These are phyloP conservation scores for Syncephalastrum racemosum DNA, from an alignment of 371 early-diverging fungal species.

Conservation along the genomic window DNA sequence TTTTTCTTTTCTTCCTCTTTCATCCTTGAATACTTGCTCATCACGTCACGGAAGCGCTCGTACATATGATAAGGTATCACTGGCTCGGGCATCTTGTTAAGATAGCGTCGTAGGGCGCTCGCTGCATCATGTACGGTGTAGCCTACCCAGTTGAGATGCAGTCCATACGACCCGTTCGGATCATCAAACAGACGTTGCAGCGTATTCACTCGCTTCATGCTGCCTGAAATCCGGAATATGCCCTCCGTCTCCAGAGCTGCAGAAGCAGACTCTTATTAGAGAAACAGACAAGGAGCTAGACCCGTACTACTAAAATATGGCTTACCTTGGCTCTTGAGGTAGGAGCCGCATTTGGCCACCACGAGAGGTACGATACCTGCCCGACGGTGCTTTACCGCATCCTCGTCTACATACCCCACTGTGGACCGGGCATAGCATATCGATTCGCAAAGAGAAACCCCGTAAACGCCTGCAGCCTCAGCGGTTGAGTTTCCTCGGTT, in stretches of 20 bases:
- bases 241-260: slow-evolving; percentile 23
- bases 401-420: slow-evolving; percentile 25
- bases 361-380: slow-evolving; percentile 46
- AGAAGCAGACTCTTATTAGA: too few species aligned
- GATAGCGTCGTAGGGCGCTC: slow-evolving; percentile 56
- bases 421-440: slow-evolving; percentile 25
- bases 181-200: slow-evolving; percentile 57
- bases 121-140: slow-evolving; percentile 67
- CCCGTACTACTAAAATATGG: neutral
- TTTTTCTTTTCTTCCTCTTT: neutral
- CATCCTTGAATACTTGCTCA: slow-evolving; percentile 31
- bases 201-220: slow-evolving; percentile 59
- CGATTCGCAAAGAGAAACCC: slow-evolving; percentile 20
- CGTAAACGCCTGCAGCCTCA: slow-evolving; percentile 16
- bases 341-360: slow-evolving; percentile 49
- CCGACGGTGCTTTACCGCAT: slow-evolving; percentile 17
- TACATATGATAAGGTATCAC: slow-evolving; percentile 59
- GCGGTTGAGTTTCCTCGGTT: too few species aligned
- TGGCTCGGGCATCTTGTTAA: slow-evolving; percentile 63
- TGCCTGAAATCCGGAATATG: slow-evolving; percentile 30
- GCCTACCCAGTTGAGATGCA: slow-evolving; percentile 55
- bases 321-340: slow-evolving; percentile 44
- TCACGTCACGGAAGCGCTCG: slow-evolving; percentile 60
- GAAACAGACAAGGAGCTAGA: neutral
- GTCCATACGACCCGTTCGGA: slow-evolving; percentile 46